phyloP scores from a whole-genome alignment of 2,329 filamentous ascomycete species.

The Neonectria hederae region DNA sequence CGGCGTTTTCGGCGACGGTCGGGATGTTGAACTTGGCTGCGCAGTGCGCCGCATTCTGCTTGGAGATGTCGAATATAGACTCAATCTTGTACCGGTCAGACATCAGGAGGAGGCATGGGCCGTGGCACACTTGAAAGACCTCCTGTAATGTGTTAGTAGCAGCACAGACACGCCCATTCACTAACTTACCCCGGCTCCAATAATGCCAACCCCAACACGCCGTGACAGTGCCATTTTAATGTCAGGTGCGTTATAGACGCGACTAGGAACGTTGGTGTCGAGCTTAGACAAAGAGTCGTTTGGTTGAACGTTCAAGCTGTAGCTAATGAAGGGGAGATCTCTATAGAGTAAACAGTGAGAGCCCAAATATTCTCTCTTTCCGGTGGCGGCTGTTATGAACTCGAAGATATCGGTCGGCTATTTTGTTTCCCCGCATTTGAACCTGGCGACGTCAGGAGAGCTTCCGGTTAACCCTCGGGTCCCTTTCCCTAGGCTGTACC shows the following conservation, averaged over 20 bases:
- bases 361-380: neutral
- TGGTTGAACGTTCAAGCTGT: no score
- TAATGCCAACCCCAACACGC: neutral
- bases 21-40: conserved; percentile 46
- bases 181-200: neutral
- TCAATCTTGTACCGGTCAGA: conserved; percentile 55
- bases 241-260: no score
- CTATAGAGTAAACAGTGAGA: neutral
- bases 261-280: no score
- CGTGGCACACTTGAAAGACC: conserved; percentile 9
- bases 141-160: neutral
- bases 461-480: neutral
- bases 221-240: neutral
- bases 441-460: neutral
- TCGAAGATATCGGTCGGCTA: neutral
- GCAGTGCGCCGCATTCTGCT: conserved; percentile 36
- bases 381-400: neutral
- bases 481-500: neutral
- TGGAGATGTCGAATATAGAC: conserved; percentile 61
- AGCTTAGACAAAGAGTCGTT: no score
- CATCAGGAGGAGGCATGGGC: conserved; percentile 43
- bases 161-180: neutral
- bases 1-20: conserved; percentile 47
- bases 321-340: no score
- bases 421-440: neutral